Evolutionary conservation across 164 flowering plant species (phyloP), one percentile per base, ranked within the genome.

Genomic region (Stephania yunnanensis): DNA sequence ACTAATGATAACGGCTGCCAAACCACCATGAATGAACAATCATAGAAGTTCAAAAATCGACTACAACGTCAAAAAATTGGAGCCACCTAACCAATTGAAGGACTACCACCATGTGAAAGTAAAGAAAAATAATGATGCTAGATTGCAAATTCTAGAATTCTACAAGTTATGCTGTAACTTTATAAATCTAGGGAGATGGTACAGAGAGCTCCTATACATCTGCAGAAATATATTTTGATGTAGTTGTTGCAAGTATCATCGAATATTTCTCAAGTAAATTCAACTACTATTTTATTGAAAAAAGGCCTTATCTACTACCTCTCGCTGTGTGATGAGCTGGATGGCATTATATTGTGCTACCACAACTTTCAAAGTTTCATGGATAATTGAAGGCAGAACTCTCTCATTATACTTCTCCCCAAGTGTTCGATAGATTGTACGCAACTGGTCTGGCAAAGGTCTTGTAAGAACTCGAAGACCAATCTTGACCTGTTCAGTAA

Each of bases 361-460:
- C 76, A 86, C 87, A 80, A 85, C 84, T 53, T 86, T 86, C 74
- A 86, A 65, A 36, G 85, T 82, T 77, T 86, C 87, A 72, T 86
- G 84, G 75, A 81, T 78, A 30, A 86, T 83, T 5, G 87, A 86
- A 74, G 89, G 89, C 42, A 86, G 77, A 64, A 85, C 89, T 72
- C 83, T 83, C 68, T 86, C 86, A 73, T 83, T 79, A 52, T 79
- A 85, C 64, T 83, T 80, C 75, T 78, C 82, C 17, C 89, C 89
- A 13, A 86, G 85, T 15, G 81, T 82, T 46, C 83, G 80, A 67
- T 80, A 86, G 69, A 86, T 78, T 8, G 84, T 79, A 13, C 87
- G 89, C 45, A 86, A 55, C 58, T 79, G 79, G 65, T 83, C 82
- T 31, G 81, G 68, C 69, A 76, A 68, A 36, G 89, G 85, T 17